Evolutionary conservation across 2,329 filamentous ascomycete genomes (phyloP), one percentile per base, ranked within the genome.

Genomic region (Fulvia fulva): DNA sequence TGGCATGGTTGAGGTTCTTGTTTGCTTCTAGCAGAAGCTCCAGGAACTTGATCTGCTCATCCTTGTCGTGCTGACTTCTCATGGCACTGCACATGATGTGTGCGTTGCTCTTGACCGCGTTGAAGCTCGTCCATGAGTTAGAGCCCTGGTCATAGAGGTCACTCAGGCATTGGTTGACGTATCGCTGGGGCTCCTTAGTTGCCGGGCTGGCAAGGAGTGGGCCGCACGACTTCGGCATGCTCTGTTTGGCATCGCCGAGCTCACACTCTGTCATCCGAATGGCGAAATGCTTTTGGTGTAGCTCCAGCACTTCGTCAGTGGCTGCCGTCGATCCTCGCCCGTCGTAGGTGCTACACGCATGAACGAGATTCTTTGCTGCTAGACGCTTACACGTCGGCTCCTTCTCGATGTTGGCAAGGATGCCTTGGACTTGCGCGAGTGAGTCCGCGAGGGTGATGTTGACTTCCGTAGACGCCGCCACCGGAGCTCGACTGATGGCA

Each of bases 211-310:
- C n/a, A 14, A 71, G 32, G 86, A 77, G 1, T 19, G 78, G 71
- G 19, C 73, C 65, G 63, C 86, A 88, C 23, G 78, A 65, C 2
- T 72, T 58, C 2, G 85, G 84, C 37, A 83, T 73, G 11, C 70
- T 56, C 16, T 80, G 76, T 11, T 78, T 77, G 2, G 82, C 81
- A 21, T 78, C 80, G 11, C 77, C 75, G 7, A 87, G 76, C 66
- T 88, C 85, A 64, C 86, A 89, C 8, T 87, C 75, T 11, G 86
- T 84, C 16, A 88, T 75, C 46, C 84, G 80, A 8, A 82, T 81
- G 1, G 85, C 84, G 62, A 86, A 88, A 30, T 83, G 76, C 4
- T 82, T 83, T 61, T 80, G 41, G n/a, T 32, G 61, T 12, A n/a
- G 28, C 25, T 60, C 47, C 6, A 65, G 54, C 69, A 66, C 11